Evolutionary conservation across 2,329 filamentous ascomycete genomes (phyloP).

Genomic region (Aureobasidium sp.): DNA sequence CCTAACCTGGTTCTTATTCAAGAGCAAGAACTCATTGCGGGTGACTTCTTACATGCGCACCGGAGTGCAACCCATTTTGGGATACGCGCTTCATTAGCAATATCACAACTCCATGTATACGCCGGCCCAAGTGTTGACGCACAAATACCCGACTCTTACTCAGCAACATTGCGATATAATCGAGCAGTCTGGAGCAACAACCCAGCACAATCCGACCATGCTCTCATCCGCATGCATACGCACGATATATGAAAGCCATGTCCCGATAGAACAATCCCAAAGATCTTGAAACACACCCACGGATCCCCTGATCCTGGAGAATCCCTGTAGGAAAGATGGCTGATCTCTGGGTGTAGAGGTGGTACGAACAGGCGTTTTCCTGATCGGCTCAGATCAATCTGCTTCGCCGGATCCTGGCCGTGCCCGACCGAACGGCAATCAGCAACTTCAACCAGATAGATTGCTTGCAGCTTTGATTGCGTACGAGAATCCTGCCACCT

Average conservation of each 20-base stretch:
- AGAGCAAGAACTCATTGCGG: no score
- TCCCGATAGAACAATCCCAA: neutral
- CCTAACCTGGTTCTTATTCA: neutral
- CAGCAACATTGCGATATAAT: neutral
- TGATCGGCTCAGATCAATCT: neutral
- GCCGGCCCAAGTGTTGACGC: neutral
- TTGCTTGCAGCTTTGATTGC: slow-evolving; percentile 2
- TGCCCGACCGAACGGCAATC: neutral
- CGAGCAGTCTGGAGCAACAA: neutral
- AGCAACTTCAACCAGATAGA: neutral
- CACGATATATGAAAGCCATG: neutral
- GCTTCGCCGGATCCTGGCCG: neutral
- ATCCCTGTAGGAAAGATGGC: neutral
- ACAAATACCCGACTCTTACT: neutral
- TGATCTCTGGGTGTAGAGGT: neutral
- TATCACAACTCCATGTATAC: neutral
- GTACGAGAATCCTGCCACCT: neutral
- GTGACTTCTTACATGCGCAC: neutral
- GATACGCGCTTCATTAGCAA: neutral
- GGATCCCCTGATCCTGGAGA: neutral
- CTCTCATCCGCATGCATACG: neutral
- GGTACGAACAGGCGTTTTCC: slow-evolving; percentile 4
- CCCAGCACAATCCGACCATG: neutral
- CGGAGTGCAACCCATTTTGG: neutral
- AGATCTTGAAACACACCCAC: slow-evolving; percentile 4